phyloP scores from a whole-genome alignment of 495 filamentous ascomycete genomes.

The Xylaria bambusicola region DNA sequence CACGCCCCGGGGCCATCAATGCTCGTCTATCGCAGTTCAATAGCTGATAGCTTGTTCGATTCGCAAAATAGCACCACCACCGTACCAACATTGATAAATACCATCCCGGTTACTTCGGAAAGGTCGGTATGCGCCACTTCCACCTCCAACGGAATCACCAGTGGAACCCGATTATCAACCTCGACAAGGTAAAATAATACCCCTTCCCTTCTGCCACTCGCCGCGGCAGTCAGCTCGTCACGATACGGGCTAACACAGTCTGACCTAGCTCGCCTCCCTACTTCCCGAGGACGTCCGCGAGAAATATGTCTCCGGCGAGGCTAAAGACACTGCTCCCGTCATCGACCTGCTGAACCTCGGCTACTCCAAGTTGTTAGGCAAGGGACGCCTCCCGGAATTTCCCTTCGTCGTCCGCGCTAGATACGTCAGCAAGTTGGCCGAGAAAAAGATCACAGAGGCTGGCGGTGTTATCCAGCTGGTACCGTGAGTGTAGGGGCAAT shows the following conservation, averaged over 20 bases:
- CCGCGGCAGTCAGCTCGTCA: constrained; percentile 59
- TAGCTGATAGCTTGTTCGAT: not conserved
- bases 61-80: constrained; percentile 71
- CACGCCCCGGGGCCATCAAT: not conserved
- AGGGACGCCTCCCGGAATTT: constrained; percentile 83
- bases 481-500: constrained; percentile 59
- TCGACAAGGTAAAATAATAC: constrained; percentile 71
- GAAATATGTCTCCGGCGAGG: constrained; percentile 72
- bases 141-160: constrained; percentile 85
- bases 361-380: constrained; percentile 92
- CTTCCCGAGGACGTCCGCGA: constrained; percentile 80
- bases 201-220: not conserved
- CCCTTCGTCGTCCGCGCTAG: constrained; percentile 86
- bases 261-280: constrained; percentile 73
- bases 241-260: constrained; percentile 45
- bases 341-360: constrained; percentile 89
- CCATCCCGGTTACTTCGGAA: constrained; percentile 78
- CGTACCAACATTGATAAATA: constrained; percentile 85
- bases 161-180: constrained; percentile 91
- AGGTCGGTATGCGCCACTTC: constrained; percentile 96
- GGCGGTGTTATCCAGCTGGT: constrained; percentile 91
- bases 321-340: constrained; percentile 81
- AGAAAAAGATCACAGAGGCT: constrained; percentile 93
- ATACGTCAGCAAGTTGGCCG: constrained; percentile 84
- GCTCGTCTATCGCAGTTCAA: not conserved